phyloP scores from a whole-genome alignment of 257 asterid species.

The Vinca minor region DNA sequence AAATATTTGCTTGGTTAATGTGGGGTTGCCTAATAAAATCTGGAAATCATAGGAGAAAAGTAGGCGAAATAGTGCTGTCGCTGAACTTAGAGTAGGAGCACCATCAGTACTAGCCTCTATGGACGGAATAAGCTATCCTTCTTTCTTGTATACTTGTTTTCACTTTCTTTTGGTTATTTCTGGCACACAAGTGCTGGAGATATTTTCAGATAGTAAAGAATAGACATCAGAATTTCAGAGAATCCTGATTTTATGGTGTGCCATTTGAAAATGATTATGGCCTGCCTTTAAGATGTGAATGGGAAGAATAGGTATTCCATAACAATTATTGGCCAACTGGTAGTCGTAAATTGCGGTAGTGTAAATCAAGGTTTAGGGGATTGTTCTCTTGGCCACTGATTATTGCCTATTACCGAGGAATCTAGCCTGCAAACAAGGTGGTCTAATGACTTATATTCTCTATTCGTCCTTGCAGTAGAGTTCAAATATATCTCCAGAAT shows the following conservation, averaged over 20 bases:
- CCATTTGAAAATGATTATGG: background rate
- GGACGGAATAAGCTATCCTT: background rate
- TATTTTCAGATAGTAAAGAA: background rate
- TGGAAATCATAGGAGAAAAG: too few species aligned
- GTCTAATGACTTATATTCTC: too few species aligned
- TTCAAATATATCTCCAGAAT: too few species aligned
- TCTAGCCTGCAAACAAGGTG: background rate
- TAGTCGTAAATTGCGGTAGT: background rate
- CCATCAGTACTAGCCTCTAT: background rate
- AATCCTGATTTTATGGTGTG: too few species aligned
- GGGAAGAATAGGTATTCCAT: background rate
- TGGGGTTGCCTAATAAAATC: too few species aligned
- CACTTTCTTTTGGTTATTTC: background rate
- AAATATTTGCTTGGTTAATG: too few species aligned
- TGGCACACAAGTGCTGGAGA: background rate
- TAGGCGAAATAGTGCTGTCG: background rate
- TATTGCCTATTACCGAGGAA: background rate
- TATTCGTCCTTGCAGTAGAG: too few species aligned
- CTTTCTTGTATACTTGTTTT: background rate
- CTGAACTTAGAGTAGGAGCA: background rate
- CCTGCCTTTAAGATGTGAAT: background rate
- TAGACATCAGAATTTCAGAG: too few species aligned
- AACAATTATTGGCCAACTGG: background rate
- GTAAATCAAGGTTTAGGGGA: too few species aligned
- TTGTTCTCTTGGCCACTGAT: too few species aligned